Base-by-base conservation (phyloP, 2,329 filamentous ascomycete genomes). In the Madurella mycetomatis region DNA sequence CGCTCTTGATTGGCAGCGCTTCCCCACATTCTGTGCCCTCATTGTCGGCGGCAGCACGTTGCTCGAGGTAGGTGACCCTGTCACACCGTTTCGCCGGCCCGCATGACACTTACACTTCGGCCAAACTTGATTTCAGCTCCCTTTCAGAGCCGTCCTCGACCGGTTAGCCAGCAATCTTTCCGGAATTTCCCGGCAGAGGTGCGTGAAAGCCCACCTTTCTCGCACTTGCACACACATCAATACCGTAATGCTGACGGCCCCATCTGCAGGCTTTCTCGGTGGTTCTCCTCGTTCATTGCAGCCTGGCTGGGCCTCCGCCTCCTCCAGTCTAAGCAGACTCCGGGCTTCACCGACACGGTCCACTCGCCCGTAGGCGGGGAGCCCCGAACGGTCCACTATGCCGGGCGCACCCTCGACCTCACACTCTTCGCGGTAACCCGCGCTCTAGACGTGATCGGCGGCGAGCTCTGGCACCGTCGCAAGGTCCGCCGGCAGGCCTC, bases 321-420 rank as follows among this genome's bases (percentile, higher is more conserved):
- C 7, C 70, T 86, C 12, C 82, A 85, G 65, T 79, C 79, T 17
- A 82, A 81, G 62, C 71, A 74, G 51, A 77, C 72, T 49, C 66
- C 69, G 7, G 65, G 67, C 46, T 76, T 77, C 58, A 70, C 73
- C 5, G 73, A 78, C 46, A 70, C 67, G 12, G 62, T 70, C 2
- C 60, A 68, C 25, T 59, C 56, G 66, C 16, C 59, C 66, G 12
- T 4, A 12, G 60, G 57, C 37, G 58, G 57, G n/a, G 57, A 4
- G 34, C 66, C 55, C 61, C 65, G 51, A 62, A 65, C 64, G 13
- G 64, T 69, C 42, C 55, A 51, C 25, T 65, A 71, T 57, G 87
- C 85, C 11, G 90, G 90, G 43, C 83, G 85, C 62, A 92, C 90
- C 1, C 78, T 95, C 56, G 90, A 95, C 66, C 76, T 95, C 32